phyloP scores from a whole-genome alignment of 2,329 filamentous ascomycete genomes.

The Aspergillus transmontanensis region DNA sequence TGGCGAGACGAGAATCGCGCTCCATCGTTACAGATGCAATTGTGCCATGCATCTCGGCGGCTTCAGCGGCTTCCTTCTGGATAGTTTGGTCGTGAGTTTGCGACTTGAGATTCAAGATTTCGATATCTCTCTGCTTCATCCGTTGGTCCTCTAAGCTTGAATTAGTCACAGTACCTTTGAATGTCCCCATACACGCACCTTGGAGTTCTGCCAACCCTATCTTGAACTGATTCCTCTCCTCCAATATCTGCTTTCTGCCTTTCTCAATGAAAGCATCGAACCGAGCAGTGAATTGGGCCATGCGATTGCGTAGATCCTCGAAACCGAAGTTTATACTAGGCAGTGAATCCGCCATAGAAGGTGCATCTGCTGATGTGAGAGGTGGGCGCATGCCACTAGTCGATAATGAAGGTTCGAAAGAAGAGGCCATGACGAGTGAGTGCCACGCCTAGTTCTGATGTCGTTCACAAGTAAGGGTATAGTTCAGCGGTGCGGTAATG shows the following conservation, averaged over 20 bases:
- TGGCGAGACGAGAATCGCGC: constrained; percentile 56
- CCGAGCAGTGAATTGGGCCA: constrained; percentile 85
- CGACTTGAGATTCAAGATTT: constrained; percentile 66
- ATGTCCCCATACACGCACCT: constrained; percentile 56
- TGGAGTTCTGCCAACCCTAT: constrained; percentile 87
- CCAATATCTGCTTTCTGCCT: constrained; percentile 82
- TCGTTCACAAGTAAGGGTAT: neutral
- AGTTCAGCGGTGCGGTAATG: neutral
- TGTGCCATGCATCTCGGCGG: constrained; percentile 62
- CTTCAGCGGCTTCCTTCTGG: constrained; percentile 63
- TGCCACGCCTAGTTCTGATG: neutral
- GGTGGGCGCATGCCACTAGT: constrained; percentile 56
- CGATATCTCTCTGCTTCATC: constrained; percentile 84
- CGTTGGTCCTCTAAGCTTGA: constrained; percentile 75
- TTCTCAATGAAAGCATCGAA: constrained; percentile 96
- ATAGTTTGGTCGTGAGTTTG: constrained; percentile 59
- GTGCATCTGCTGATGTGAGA: constrained; percentile 53
- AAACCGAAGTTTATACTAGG: constrained; percentile 95
- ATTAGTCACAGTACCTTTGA: constrained; percentile 9
- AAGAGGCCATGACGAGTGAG: constrained; percentile 37
- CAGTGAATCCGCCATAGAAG: constrained; percentile 67
- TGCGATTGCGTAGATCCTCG: constrained; percentile 90
- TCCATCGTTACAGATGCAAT: constrained; percentile 60
- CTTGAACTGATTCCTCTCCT: constrained; percentile 92
- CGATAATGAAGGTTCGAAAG: constrained; percentile 62